Evolutionary conservation across 2,329 filamentous ascomycete species (phyloP).

Genomic region (Fusarium oligoseptatum): DNA sequence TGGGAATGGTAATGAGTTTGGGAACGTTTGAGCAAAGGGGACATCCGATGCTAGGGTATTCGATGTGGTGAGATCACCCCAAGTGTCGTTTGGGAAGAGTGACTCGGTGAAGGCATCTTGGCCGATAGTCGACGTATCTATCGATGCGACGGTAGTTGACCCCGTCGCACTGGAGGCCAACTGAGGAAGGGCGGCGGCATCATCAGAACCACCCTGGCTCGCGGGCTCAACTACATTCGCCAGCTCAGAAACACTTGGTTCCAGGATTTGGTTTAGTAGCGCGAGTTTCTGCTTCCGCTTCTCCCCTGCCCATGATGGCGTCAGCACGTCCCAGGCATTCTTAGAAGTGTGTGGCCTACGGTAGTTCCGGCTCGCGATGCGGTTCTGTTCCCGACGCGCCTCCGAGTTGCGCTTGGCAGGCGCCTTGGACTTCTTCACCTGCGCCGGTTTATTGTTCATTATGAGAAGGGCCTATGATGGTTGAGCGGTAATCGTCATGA

Average conservation of each 20-base stretch:
- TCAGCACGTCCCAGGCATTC: slow-evolving; percentile 20
- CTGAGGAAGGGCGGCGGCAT: slow-evolving; percentile 1
- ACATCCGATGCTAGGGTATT: not conserved
- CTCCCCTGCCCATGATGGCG: slow-evolving; percentile 50
- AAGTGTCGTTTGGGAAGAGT: not conserved
- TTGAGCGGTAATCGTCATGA: not conserved
- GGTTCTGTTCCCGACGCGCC: slow-evolving; percentile 46
- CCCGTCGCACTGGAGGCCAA: not conserved
- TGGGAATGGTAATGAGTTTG: not conserved
- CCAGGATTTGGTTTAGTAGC: slow-evolving; percentile 55
- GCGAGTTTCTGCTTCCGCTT: slow-evolving; percentile 60
- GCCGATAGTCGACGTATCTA: not conserved
- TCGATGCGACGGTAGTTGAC: not conserved
- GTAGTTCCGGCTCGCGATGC: slow-evolving; percentile 46
- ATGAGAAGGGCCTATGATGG: not conserved
- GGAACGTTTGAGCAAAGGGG: not conserved
- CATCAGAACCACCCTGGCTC: not conserved
- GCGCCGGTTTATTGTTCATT: slow-evolving; percentile 28
- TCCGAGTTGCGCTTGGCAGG: slow-evolving; percentile 41
- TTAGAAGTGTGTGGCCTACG: slow-evolving; percentile 45
- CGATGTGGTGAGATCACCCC: not conserved
- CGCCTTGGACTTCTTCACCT: slow-evolving; percentile 28
- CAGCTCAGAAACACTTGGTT: slow-evolving; percentile 26
- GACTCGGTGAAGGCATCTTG: not conserved
- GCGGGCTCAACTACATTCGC: not conserved